Conservation (phyloP, 73 alveolate genomes). For the Paramecium sonneborni region DNA sequence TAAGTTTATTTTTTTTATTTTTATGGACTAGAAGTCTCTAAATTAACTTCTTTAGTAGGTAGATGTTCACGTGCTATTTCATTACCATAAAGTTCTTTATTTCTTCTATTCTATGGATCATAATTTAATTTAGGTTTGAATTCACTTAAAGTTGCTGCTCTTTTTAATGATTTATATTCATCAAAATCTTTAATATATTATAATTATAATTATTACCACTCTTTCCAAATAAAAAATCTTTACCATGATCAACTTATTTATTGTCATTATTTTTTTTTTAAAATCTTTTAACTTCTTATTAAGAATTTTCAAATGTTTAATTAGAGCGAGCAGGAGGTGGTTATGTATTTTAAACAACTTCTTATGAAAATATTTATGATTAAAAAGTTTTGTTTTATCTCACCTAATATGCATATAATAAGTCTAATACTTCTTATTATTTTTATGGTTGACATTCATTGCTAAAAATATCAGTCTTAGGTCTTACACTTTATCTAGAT, state of each 20-base stretch:
- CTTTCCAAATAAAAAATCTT: slow-evolving; percentile 33
- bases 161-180: slow-evolving; percentile 47
- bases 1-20: background rate
- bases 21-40: background rate
- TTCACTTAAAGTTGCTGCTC: slow-evolving; percentile 14
- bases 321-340: background rate
- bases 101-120: slow-evolving; percentile 40
- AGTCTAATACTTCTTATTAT: slow-evolving; percentile 3
- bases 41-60: background rate
- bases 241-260: slow-evolving; percentile 26
- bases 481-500: background rate
- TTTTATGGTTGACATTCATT: slow-evolving; percentile 1
- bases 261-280: slow-evolving; percentile 17
- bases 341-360: slow-evolving; percentile 10
- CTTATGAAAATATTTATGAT: slow-evolving; percentile 13
- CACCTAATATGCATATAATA: background rate
- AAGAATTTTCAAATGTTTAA: background rate
- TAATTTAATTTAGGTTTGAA: slow-evolving; percentile 37
- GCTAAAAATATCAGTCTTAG: slow-evolving; percentile 37
- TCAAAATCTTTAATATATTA: background rate
- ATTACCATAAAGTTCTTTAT: slow-evolving; percentile 49
- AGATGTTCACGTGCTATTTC: slow-evolving; percentile 52
- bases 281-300: slow-evolving; percentile 3
- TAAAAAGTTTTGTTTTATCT: background rate
- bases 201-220: background rate